Base-by-base conservation (phyloP, 1,284 basidiomycete genomes). In the Caloboletus firmus region DNA sequence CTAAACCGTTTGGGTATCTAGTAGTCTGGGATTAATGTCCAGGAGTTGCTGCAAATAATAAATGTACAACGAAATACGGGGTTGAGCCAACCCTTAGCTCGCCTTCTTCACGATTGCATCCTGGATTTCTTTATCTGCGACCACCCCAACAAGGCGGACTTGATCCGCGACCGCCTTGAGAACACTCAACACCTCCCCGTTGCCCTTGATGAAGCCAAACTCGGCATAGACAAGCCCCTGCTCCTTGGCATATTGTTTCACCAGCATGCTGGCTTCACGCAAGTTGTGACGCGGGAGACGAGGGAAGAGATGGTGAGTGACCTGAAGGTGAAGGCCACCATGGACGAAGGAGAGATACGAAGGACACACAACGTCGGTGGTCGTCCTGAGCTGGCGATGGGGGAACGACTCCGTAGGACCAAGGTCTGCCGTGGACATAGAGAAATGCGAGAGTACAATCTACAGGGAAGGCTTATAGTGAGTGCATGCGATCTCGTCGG, bases 381-480 rank as follows among this genome's bases (percentile, higher is more conserved):
- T 98, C 9, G 97, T 99, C 47, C 96, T 89, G 56, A 99, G 77
- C 72, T 99, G 96, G 31, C 97, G 87, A 62, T 92, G 88, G 1
- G 91, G 82, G 77, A 98, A 99, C 2, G 91, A 94, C 71, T 99
- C 97, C 34, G 77, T 77, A 1, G 93, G 91, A 2, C 95, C 95
- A 24, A 98, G 79, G 68, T 98, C 96, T 11, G 81, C 89, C 1
- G 94, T 95, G 8, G 95, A 95, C 77, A 97, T 95, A 42, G 93
- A 92, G 74, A 97, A 99, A 76, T 99, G 96, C 4, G 95, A 98
- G 22, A 99, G 83, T 1, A 98, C 95, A 63, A 99, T 99, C 93
- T 98, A 68, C 24, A 40, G 12, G 36, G 31, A 34, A 35, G n/a
- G 10, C 5, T 17, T 44, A 50, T 11, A 22, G 40, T 67, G 41